A percentile compares a stretch with the other conserved stretches of the same genome.
Conservation (phyloP, 306 rosid species). For the Dicorynia guianensis region DNA sequence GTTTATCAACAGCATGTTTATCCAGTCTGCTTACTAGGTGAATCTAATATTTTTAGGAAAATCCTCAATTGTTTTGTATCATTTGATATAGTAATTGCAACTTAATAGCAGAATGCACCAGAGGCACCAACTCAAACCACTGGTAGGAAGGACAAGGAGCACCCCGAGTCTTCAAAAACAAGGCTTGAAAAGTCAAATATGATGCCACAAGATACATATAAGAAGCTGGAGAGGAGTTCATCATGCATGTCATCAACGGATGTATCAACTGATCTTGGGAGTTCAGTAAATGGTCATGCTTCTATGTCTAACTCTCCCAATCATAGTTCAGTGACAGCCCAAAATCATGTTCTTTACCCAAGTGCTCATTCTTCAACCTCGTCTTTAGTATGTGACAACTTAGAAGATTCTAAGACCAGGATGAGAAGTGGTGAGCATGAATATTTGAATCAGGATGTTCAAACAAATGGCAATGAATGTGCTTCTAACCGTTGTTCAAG, state of each 20-base stretch:
- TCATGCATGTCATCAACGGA: slow-evolving; percentile 64
- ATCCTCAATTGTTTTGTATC: neutral
- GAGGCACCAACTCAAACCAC: slow-evolving; percentile 40
- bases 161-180: slow-evolving; percentile 47
- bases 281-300: slow-evolving; percentile 64
- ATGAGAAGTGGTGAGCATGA: slow-evolving; percentile 48
- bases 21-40: slow-evolving; percentile 19
- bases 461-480: slow-evolving; percentile 32
- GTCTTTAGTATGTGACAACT: slow-evolving; percentile 43
- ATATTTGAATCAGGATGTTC: slow-evolving; percentile 46
- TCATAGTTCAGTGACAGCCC: slow-evolving; percentile 47
- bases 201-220: slow-evolving; percentile 48
- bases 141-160: slow-evolving; percentile 51
- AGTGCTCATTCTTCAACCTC: slow-evolving; percentile 57
- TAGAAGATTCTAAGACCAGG: slow-evolving; percentile 47
- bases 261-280: slow-evolving; percentile 63
- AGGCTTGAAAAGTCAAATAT: slow-evolving; percentile 50
- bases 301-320: slow-evolving; percentile 48
- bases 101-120: slow-evolving; percentile 64
- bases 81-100: slow-evolving; percentile 34
- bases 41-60: slow-evolving; percentile 30
- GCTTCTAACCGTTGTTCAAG: slow-evolving; percentile 35
- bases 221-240: slow-evolving; percentile 56
- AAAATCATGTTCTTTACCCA: slow-evolving; percentile 45
- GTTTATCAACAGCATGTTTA: neutral